These are phyloP conservation scores for Boletus hoseneyae DNA, from an alignment of 1,284 basidiomycete species.

Conservation along the genomic window DNA sequence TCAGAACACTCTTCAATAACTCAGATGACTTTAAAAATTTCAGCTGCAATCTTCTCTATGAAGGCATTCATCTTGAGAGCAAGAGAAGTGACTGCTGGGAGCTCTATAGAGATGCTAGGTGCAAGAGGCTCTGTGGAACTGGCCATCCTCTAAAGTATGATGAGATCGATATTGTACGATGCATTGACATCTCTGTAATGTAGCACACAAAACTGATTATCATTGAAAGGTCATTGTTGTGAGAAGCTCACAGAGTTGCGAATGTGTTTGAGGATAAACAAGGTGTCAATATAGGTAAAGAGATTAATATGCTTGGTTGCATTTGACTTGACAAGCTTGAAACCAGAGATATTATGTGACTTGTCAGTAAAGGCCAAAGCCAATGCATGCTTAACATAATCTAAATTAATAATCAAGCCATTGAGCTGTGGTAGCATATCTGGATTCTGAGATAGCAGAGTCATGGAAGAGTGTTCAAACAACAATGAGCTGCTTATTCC, in stretches of 20 bases:
- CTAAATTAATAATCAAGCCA: slow-evolving; percentile 29
- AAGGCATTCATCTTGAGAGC: slow-evolving; percentile 16
- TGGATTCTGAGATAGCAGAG: too few species aligned
- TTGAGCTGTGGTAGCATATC: too few species aligned
- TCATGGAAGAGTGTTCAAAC: too few species aligned
- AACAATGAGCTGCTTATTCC: too few species aligned
- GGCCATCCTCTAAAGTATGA: slow-evolving; percentile 22
- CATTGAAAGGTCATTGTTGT: slow-evolving; percentile 21
- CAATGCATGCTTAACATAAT: slow-evolving; percentile 29
- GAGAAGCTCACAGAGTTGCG: slow-evolving; percentile 20
- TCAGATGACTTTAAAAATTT: slow-evolving; percentile 20
- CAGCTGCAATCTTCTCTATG: slow-evolving; percentile 20
- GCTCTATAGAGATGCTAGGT: slow-evolving; percentile 10
- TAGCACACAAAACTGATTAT: slow-evolving; percentile 22
- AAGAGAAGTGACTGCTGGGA: not conserved
- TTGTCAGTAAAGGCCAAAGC: slow-evolving; percentile 20
- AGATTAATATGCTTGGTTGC: slow-evolving; percentile 22
- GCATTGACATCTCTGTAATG: slow-evolving; percentile 29
- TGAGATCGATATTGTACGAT: slow-evolving; percentile 30
- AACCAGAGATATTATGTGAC: slow-evolving; percentile 12
- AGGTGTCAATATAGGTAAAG: slow-evolving; percentile 21
- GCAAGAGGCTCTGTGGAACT: slow-evolving; percentile 17
- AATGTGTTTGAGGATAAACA: slow-evolving; percentile 24
- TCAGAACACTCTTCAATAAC: slow-evolving; percentile 14
- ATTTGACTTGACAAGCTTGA: slow-evolving; percentile 30